These are phyloP conservation scores for Trichoderma guizhouense DNA, from an alignment of 2,329 filamentous ascomycete species.

Conservation along the genomic window DNA sequence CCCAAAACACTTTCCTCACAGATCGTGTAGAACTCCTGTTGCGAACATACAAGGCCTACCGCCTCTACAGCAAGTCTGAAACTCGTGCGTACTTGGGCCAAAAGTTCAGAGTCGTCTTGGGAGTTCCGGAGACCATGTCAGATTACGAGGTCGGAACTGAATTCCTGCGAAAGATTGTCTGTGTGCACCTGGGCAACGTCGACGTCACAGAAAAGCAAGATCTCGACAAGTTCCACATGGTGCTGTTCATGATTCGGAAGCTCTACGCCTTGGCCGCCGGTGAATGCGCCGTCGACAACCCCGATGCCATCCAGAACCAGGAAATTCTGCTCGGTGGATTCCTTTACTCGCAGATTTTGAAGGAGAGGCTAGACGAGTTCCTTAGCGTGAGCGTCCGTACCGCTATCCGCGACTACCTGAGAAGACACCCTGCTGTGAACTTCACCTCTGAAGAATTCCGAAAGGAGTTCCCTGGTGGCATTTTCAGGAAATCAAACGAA, in stretches of 20 bases:
- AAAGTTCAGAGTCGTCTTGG: constrained; percentile 86
- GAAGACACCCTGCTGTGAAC: constrained; percentile 57
- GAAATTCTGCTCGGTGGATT: constrained; percentile 92
- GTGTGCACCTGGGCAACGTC: constrained; percentile 85
- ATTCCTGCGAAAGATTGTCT: constrained; percentile 82
- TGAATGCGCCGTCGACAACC: constrained; percentile 91
- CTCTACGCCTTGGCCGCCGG: constrained; percentile 90
- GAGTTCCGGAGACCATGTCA: constrained; percentile 76
- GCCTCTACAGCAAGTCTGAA: constrained; percentile 74
- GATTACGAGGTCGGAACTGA: constrained; percentile 89
- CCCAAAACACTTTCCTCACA: constrained; percentile 87
- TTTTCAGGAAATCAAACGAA: constrained; percentile 80
- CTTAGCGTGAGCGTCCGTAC: constrained; percentile 54
- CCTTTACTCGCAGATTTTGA: constrained; percentile 90
- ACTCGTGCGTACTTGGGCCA: constrained; percentile 83
- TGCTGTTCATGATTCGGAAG: constrained; percentile 95
- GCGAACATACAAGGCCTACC: constrained; percentile 89
- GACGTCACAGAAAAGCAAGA: constrained; percentile 82
- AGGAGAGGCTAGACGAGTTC: constrained; percentile 91
- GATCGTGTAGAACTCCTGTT: constrained; percentile 90
- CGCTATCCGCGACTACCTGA: constrained; percentile 55
- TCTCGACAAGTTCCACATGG: constrained; percentile 86
- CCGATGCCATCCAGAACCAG: constrained; percentile 94
- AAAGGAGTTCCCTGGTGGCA: constrained; percentile 72
- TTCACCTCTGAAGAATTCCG: constrained; percentile 77